Conservation (phyloP, 2,329 filamentous ascomycete species). For the Ophioceras dolichostomum region DNA sequence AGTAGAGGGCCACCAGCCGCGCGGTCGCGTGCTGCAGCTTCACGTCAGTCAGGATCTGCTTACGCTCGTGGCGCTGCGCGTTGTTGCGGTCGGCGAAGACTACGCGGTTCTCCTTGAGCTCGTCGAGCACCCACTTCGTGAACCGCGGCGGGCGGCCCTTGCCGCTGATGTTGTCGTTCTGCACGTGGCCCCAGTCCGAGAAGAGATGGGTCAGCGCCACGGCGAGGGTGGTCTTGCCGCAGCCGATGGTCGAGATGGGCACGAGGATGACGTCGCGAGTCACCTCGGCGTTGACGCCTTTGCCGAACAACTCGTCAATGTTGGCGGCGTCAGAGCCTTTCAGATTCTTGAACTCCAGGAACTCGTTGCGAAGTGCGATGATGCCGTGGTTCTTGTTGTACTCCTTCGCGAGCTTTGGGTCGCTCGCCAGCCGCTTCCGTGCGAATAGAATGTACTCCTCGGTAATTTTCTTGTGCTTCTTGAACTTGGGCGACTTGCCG, state of each 20-base stretch:
- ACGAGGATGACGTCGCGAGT: conserved; percentile 66
- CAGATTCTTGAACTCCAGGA: conserved; percentile 69
- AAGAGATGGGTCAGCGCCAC: conserved; percentile 74
- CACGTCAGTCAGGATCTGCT: conserved; percentile 77
- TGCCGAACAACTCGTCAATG: conserved; percentile 46
- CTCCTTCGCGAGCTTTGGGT: conserved; percentile 53
- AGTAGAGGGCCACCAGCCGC: conserved; percentile 76
- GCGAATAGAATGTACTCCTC: conserved; percentile 83
- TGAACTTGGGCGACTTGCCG: conserved; percentile 61
- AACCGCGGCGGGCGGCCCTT: conserved; percentile 70
- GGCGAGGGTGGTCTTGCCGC: conserved; percentile 90
- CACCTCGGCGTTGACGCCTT: conserved; percentile 37
- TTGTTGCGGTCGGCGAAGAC: conserved; percentile 94
- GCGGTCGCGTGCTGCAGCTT: conserved; percentile 47
- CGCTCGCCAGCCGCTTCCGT: conserved; percentile 54
- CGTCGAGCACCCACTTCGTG: conserved; percentile 53
- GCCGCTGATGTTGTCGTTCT: conserved; percentile 90
- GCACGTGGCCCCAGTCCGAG: conserved; percentile 67
- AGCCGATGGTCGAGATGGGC: conserved; percentile 86
- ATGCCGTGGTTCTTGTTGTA: conserved; percentile 92
- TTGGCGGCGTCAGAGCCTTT: conserved; percentile 84
- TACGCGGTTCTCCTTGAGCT: conserved; percentile 52
- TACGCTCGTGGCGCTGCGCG: conserved; percentile 74
- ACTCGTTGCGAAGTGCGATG: conserved; percentile 79
- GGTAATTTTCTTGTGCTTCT: conserved; percentile 82